Base-by-base conservation (phyloP, 2,329 filamentous ascomycete species). In the Pseudocercospora eumusae region DNA sequence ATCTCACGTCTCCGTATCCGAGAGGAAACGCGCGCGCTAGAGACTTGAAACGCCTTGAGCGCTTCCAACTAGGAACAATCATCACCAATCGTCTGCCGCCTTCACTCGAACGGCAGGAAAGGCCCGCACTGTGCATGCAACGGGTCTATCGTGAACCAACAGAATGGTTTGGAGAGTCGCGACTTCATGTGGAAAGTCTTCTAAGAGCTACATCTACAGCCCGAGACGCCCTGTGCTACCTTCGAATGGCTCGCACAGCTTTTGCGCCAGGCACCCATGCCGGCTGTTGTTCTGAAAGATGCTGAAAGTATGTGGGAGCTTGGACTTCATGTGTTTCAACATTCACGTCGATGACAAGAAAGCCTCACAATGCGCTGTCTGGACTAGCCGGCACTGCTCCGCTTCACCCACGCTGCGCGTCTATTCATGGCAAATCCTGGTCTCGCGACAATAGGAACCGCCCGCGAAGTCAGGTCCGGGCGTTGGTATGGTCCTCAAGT, bases 371-470 rank as follows among this genome's bases (percentile, higher is more conserved):
- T 54, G 23, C 13, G 18, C 45, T 49, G 40, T 57, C 52, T 60
- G 45, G 27, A 25, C 61, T 44, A 56, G 49, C 52, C 61, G 20
- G 23, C 13, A 50, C 45, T 53, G 58, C 21, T 50, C 59, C 42
- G 40, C 53, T 62, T 44, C 28, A 57, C 45, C 23, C 25, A 33
- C 52, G n/a, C 27, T 23, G 50, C 65, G 68, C 67, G 67, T 65
- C 63, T 68, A 69, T 67, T 66, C 68, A 65, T 59, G 67, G 58
- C 52, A 25, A 36, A 58, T 62, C 60, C 56, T 59, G 59, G 59
- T 59, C 52, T 64, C 63, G 64, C 63, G 66, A 71, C 70, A 70
- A 72, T 69, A 68, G 64, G 63, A 68, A 65, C 56, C 54, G 28
- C 59, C 63, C 44, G 60, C 50, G 52, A 60, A 59, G 56, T 56